Conservation (phyloP, 768 basidiomycete species). For the Rhodotorula taiwanensis region DNA sequence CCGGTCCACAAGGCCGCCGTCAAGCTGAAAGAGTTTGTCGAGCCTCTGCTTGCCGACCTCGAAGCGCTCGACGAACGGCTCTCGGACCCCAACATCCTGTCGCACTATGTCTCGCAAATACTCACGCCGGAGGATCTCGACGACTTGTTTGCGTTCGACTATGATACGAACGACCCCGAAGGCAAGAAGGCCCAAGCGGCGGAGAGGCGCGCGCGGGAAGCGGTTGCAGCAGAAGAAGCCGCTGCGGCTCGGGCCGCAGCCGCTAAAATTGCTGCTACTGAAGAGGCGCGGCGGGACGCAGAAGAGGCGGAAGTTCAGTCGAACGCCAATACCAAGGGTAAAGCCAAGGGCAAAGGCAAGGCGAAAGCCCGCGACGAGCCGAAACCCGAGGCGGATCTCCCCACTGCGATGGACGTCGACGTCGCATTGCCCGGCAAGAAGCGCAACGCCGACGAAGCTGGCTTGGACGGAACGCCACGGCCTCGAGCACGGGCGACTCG, state of each 20-base stretch:
- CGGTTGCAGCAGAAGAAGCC: background rate
- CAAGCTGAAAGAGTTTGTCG: slow-evolving; percentile 53
- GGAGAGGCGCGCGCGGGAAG: background rate
- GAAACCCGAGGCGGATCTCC: background rate
- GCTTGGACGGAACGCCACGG: background rate
- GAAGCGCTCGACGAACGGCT: slow-evolving; percentile 43
- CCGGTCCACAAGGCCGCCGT: slow-evolving; percentile 63
- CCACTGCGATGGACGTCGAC: background rate
- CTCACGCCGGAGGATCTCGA: background rate
- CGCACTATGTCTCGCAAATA: slow-evolving; percentile 2
- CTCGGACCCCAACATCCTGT: slow-evolving; percentile 35
- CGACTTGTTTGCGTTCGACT: slow-evolving; percentile 1
- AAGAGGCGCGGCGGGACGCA: too few species aligned
- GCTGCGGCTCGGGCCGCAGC: background rate
- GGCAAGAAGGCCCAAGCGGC: background rate
- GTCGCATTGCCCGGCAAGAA: background rate
- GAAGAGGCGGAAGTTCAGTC: background rate
- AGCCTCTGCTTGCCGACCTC: slow-evolving; percentile 48
- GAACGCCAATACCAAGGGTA: too few species aligned
- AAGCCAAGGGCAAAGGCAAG: slow-evolving; percentile 8
- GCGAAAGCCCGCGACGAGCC: background rate
- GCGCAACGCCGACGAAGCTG: slow-evolving; percentile 1
- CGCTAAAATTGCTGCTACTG: too few species aligned
- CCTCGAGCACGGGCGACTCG: background rate
- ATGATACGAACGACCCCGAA: slow-evolving; percentile 6